phyloP scores from a whole-genome alignment of 139 green algal genomes.

The Chlamydomonas applanata region DNA sequence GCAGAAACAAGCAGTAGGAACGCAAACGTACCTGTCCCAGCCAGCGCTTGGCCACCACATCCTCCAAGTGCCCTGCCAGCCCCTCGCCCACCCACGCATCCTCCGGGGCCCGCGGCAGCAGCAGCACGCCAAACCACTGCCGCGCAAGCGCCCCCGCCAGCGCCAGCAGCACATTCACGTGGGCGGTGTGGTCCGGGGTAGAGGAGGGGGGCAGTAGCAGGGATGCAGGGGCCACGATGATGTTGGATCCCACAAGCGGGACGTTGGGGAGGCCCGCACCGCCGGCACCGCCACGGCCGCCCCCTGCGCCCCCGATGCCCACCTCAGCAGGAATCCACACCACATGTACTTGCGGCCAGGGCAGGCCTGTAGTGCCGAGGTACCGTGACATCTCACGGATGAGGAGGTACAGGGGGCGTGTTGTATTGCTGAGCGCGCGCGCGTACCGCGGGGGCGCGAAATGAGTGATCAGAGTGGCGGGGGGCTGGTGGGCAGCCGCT shows the following conservation, averaged over 20 bases:
- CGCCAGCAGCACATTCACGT: constrained; percentile 5
- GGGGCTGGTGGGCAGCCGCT: not conserved
- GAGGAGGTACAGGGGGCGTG: constrained; percentile 34
- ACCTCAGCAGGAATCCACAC: no score
- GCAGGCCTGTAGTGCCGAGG: not conserved
- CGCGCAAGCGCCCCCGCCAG: constrained; percentile 39
- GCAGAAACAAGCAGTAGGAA: no score
- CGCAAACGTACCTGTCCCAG: constrained; percentile 41
- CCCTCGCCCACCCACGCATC: constrained; percentile 33
- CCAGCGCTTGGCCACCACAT: constrained; percentile 30
- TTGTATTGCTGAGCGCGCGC: constrained; percentile 12
- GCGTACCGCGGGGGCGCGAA: constrained; percentile 4
- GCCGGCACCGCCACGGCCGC: not conserved
- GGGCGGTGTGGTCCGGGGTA: not conserved
- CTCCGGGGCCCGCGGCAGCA: constrained; percentile 24
- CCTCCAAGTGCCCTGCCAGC: constrained; percentile 37
- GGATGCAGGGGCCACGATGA: not conserved
- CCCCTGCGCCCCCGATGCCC: not conserved
- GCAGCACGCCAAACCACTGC: constrained; percentile 58
- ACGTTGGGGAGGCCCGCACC: not conserved
- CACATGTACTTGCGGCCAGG: no score
- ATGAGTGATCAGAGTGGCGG: constrained; percentile 28
- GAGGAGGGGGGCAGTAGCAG: no score
- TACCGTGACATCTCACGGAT: constrained; percentile 33
- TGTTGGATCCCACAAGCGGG: not conserved